Conservation (phyloP, 2,329 filamentous ascomycete genomes). For the Magnaporthiopsis incrustans region DNA sequence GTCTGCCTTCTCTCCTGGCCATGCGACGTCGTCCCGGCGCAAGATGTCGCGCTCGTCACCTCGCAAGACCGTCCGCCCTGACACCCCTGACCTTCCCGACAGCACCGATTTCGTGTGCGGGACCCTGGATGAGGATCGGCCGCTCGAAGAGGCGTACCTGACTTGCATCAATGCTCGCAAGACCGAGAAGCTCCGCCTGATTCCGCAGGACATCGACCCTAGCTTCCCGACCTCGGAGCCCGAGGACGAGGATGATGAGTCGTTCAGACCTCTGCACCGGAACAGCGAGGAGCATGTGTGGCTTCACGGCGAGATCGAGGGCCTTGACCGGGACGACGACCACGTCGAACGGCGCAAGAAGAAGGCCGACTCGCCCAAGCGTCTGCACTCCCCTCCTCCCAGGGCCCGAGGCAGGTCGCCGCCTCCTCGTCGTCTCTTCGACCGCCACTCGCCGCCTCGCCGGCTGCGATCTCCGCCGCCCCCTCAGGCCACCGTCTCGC, state of each 20-base stretch:
- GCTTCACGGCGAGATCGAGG: constrained; percentile 65
- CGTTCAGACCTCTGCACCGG: constrained; percentile 45
- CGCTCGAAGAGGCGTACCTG: constrained; percentile 88
- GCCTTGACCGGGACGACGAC: constrained; percentile 51
- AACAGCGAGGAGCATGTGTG: constrained; percentile 63
- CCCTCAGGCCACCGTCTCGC: constrained; percentile 40
- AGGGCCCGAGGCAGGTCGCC: constrained; percentile 46
- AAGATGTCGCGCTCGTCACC: constrained; percentile 25
- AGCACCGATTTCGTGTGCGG: constrained; percentile 99
- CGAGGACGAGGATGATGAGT: constrained; percentile 73
- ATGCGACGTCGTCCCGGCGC: constrained; percentile 22
- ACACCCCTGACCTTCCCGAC: constrained; percentile 80
- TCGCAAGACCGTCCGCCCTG: constrained; percentile 51
- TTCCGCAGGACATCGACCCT: constrained; percentile 96
- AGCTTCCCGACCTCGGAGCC: constrained; percentile 94
- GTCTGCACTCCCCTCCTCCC: constrained; percentile 48
- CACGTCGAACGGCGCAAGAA: constrained; percentile 39
- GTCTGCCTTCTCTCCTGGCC: constrained; percentile 43
- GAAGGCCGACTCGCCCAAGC: constrained; percentile 51
- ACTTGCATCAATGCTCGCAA: constrained; percentile 75
- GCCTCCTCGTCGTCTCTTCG: constrained; percentile 49
- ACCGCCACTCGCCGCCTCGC: constrained; percentile 61
- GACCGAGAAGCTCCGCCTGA: constrained; percentile 68
- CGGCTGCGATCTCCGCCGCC: constrained; percentile 61
- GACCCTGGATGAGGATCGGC: constrained; percentile 89